phyloP scores from a whole-genome alignment of 1,284 basidiomycete genomes.

The Meripilus lineatus region DNA sequence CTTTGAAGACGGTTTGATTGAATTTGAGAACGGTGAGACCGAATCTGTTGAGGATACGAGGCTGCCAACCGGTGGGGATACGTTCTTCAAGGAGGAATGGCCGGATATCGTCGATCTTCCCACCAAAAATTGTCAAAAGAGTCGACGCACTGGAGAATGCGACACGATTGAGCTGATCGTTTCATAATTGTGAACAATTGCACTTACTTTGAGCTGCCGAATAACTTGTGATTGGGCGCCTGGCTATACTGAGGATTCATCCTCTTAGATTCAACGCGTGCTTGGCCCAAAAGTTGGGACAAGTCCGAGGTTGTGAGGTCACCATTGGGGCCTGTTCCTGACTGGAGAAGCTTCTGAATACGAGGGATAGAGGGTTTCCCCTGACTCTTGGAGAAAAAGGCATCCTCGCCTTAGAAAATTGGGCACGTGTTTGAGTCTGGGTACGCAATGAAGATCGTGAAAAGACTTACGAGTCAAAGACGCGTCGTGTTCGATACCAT shows the following conservation, averaged over 20 bases:
- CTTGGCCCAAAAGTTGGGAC: constrained; percentile 48
- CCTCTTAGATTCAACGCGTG: constrained; percentile 48
- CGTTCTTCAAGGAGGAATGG: constrained; percentile 58
- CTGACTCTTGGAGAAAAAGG: constrained; percentile 46
- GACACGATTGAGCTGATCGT: not conserved
- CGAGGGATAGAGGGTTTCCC: constrained; percentile 39
- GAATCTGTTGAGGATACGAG: constrained; percentile 43
- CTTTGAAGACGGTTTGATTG: constrained; percentile 48
- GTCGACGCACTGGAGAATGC: constrained; percentile 46
- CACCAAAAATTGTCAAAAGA: constrained; percentile 60
- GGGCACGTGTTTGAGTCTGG: not conserved
- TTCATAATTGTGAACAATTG: not conserved
- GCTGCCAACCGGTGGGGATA: constrained; percentile 65
- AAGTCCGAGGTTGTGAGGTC: constrained; percentile 53
- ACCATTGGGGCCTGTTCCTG: constrained; percentile 51
- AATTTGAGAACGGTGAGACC: constrained; percentile 59
- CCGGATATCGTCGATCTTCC: constrained; percentile 50
- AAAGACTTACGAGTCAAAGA: constrained; percentile 57
- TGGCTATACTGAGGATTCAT: constrained; percentile 53
- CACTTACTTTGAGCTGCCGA: constrained; percentile 64
- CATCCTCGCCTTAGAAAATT: constrained; percentile 51
- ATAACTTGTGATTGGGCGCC: constrained; percentile 46
- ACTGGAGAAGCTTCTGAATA: constrained; percentile 52
- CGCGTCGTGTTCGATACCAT: constrained; percentile 75
- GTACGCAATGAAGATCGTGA: not conserved